Conservation (phyloP, 306 rosid species). For the Lupinus albus region DNA sequence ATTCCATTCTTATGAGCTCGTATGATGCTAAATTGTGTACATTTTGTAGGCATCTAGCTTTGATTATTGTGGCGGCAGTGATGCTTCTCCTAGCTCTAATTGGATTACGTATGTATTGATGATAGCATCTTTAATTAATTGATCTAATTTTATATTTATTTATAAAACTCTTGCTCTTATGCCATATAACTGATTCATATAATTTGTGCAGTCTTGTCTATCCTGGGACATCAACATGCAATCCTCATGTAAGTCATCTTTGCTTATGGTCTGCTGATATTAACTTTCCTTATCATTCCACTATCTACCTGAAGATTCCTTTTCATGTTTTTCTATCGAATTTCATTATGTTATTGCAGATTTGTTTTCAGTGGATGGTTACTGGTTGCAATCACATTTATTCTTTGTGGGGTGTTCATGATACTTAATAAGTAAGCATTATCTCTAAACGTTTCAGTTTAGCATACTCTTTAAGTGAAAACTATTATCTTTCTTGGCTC, state of each 20-base stretch:
- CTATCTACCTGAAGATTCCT: slow-evolving; percentile 1
- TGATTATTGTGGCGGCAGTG: slow-evolving; percentile 76
- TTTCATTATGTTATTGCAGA: slow-evolving; percentile 57
- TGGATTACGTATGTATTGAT: slow-evolving; percentile 71
- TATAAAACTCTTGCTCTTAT: slow-evolving; percentile 14
- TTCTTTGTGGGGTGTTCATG: slow-evolving; percentile 88
- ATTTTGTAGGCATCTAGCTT: slow-evolving; percentile 64
- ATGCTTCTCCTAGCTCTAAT: slow-evolving; percentile 82
- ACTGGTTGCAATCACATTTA: slow-evolving; percentile 79
- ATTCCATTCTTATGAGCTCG: background rate
- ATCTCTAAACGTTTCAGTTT: slow-evolving; percentile 19
- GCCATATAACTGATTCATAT: slow-evolving; percentile 38
- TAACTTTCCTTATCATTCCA: slow-evolving; percentile 25
- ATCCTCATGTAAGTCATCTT: slow-evolving; percentile 72
- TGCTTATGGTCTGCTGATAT: slow-evolving; percentile 12
- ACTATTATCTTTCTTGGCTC: slow-evolving; percentile 2
- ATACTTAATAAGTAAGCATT: slow-evolving; percentile 80
- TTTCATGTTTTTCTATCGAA: slow-evolving; percentile 40
- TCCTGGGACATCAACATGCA: slow-evolving; percentile 86
- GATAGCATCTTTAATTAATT: slow-evolving; percentile 19
- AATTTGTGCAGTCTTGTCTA: slow-evolving; percentile 66
- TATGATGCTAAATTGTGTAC: slow-evolving; percentile 45
- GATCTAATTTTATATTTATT: slow-evolving; percentile 11
- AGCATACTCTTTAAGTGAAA: background rate
- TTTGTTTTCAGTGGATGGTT: slow-evolving; percentile 92